These are phyloP conservation scores for Clarireedia sp. DNA, from an alignment of 2,329 filamentous ascomycete genomes.

Conservation along the genomic window DNA sequence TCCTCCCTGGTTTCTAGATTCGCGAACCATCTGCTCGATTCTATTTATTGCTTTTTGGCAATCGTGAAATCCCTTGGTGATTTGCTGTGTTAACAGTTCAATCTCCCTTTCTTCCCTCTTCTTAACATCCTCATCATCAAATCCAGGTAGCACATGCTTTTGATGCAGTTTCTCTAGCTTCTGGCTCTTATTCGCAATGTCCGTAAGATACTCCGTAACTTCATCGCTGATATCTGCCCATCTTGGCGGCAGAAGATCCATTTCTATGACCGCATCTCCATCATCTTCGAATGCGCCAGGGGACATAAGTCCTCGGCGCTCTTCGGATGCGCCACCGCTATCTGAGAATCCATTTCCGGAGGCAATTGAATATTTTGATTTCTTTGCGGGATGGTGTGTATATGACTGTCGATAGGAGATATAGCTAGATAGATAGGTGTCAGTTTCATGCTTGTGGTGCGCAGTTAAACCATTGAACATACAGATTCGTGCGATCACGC, in stretches of 20 bases:
- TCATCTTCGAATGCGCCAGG: constrained; percentile 71
- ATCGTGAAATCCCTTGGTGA: constrained; percentile 80
- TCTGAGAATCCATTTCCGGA: constrained; percentile 51
- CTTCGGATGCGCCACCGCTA: constrained; percentile 45
- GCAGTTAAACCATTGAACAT: constrained; percentile 31
- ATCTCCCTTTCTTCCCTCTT: constrained; percentile 82
- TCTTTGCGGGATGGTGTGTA: constrained; percentile 85
- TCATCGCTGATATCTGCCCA: constrained; percentile 96
- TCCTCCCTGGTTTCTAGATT: constrained; percentile 63
- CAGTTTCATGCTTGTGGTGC: constrained; percentile 18
- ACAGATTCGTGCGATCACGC: constrained; percentile 99
- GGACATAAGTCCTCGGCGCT: constrained; percentile 78
- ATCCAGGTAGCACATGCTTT: constrained; percentile 92
- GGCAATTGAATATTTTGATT: constrained; percentile 53
- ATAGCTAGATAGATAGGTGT: constrained; percentile 51
- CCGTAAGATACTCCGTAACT: constrained; percentile 71
- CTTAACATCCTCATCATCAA: constrained; percentile 90
- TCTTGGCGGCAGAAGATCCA: constrained; percentile 89
- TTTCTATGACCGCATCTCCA: constrained; percentile 93
- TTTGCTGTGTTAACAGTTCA: constrained; percentile 79
- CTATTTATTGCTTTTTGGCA: constrained; percentile 85
- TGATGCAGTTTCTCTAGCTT: constrained; percentile 88
- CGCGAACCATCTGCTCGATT: constrained; percentile 79
- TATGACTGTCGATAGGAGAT: constrained; percentile 99
- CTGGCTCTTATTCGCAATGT: constrained; percentile 75